A percentile compares a stretch with the other conserved stretches of the same genome.
These are phyloP conservation scores for Penicillium daleae DNA, from an alignment of 495 filamentous ascomycete genomes.

Conservation along the genomic window DNA sequence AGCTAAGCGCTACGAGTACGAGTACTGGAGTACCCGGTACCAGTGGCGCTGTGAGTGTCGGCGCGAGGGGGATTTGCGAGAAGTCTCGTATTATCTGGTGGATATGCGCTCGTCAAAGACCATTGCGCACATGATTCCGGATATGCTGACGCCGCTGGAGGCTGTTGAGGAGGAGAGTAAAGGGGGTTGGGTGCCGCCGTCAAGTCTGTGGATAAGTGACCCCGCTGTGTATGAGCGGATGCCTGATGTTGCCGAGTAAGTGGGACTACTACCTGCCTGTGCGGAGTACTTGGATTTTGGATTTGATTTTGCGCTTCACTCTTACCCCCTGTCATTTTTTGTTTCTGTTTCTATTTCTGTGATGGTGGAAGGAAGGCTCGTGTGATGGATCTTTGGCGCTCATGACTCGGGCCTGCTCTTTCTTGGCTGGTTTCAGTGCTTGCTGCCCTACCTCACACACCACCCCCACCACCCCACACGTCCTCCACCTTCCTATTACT, in stretches of 20 bases:
- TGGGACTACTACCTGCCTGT: constrained; percentile 31
- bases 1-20: constrained; percentile 82
- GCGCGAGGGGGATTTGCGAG: constrained; percentile 60
- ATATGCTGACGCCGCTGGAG: constrained; percentile 70
- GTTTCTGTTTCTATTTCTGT: constrained; percentile 4
- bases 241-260: constrained; percentile 93
- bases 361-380: neutral
- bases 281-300: too few relatives aligned
- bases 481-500: neutral
- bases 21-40: constrained; percentile 89
- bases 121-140: constrained; percentile 86
- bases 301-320: neutral
- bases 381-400: neutral
- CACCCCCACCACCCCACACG: neutral
- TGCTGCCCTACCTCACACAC: neutral
- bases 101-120: constrained; percentile 63
- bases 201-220: constrained; percentile 86
- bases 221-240: constrained; percentile 62
- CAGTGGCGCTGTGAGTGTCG: constrained; percentile 77
- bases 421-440: neutral
- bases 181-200: constrained; percentile 91
- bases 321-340: neutral
- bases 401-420: neutral
- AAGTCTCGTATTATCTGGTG: constrained; percentile 77
- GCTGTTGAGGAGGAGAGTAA: constrained; percentile 72